Base-by-base conservation (phyloP, 306 rosid genomes). In the Medicago truncatula region DNA sequence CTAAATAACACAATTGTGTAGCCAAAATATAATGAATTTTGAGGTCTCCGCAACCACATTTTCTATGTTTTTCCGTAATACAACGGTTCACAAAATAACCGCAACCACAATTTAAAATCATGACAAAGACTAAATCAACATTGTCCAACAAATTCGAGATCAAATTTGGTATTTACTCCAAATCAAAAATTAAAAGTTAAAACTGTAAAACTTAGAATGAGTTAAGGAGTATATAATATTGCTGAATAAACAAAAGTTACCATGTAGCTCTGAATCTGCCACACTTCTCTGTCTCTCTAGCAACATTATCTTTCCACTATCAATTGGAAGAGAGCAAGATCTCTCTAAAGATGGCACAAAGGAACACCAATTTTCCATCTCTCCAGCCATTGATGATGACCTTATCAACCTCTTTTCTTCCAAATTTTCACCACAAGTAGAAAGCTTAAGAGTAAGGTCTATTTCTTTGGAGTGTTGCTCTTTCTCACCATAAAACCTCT, bases 391-490 rank as follows among this genome's bases (percentile, higher is more conserved):
- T 41, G 59, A 59, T 52, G 71, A 74, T 31, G 82, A 73, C 54
- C 75, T 75, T 70, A 25, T 56, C 81, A 79, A 28, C 73, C 9
- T 4, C 56, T 36, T 76, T 36, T 77, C 68, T 59, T 70, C 86
- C 58, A 40, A 44, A 58, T 79, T 75, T 67, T 70, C 67, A 70
- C 67, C 61, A 7, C 57, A 71, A 38, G 83, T 49, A 6, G 81
- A 76, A 36, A 81, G 65, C 75, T 71, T 76, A 5, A 81, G 74
- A 14, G 49, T 71, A 10, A 78, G 78, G 81, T 83, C 80, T 39
- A 73, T 41, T 70, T 66, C 28, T 31, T 82, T 60, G 17, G 13
- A 49, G 2, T 60, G 14, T 59, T 64, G 7, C 59, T 10, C 16
- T 64, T 75, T 4, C 46, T 20, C 66, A 49, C n/a, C 41, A 15